phyloP scores from a whole-genome alignment of 108 stramenopile genomes.

The Cyclotella choctawhatcheeana region DNA sequence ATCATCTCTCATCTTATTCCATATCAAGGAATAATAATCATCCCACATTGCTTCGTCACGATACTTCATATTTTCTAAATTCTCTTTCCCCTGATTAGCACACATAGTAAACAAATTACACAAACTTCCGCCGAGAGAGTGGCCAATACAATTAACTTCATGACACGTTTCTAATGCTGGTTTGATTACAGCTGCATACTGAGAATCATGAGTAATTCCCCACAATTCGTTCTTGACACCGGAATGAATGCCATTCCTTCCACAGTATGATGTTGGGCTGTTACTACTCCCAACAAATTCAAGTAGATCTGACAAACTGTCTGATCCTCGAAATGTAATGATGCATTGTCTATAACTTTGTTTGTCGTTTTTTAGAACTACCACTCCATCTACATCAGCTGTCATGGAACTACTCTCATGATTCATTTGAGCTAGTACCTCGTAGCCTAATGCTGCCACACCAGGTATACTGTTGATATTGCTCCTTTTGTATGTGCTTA shows the following conservation, averaged over 20 bases:
- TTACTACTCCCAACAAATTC: constrained; percentile 16
- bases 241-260: constrained; percentile 19
- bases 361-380: constrained; percentile 22
- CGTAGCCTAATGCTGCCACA: constrained; percentile 11
- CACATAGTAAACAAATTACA: constrained; percentile 40
- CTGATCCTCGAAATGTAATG: constrained; percentile 26
- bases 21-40: constrained; percentile 25
- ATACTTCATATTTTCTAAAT: constrained; percentile 1
- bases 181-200: constrained; percentile 12
- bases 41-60: constrained; percentile 8
- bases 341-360: constrained; percentile 16
- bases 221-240: constrained; percentile 30
- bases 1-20: constrained; percentile 14
- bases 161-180: constrained; percentile 39
- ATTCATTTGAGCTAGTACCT: constrained; percentile 26
- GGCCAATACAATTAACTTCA: constrained; percentile 27
- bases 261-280: constrained; percentile 25
- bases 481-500: constrained; percentile 5
- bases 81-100: constrained; percentile 26
- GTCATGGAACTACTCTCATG: neutral
- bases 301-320: constrained; percentile 3
- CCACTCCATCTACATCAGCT: constrained; percentile 12
- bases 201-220: constrained; percentile 19
- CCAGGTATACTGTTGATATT: neutral
- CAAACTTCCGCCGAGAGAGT: constrained; percentile 19